Evolutionary conservation across 78 protist species (phyloP).

Genomic region (Salpingoeca rosetta): DNA sequence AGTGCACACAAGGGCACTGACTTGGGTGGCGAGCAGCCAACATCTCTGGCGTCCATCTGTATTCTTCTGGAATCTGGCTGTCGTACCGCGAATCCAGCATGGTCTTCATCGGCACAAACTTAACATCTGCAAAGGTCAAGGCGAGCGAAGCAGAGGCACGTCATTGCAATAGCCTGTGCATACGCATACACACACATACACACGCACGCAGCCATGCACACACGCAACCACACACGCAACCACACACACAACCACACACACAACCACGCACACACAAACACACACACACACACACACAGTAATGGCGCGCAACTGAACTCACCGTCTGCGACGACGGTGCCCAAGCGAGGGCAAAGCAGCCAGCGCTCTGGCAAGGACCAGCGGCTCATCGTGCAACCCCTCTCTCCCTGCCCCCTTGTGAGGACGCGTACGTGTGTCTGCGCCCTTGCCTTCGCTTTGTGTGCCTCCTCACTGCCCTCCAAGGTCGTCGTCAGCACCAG

Average conservation of each 20-base stretch:
- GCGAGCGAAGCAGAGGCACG: background rate
- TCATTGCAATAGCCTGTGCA: background rate
- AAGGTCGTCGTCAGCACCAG: too few species aligned
- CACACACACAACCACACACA: background rate
- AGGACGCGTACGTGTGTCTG: too few species aligned
- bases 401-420: too few species aligned
- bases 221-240: background rate
- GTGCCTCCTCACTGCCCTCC: too few species aligned
- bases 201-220: background rate
- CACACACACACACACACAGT: background rate
- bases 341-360: conserved; percentile 17
- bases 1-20: background rate
- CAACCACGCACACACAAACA: background rate
- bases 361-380: conserved; percentile 6
- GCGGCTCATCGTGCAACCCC: too few species aligned
- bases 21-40: background rate
- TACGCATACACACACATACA: background rate
- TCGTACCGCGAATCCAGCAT: background rate
- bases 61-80: background rate
- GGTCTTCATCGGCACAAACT: background rate
- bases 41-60: conserved; percentile 7
- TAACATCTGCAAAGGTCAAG: background rate
- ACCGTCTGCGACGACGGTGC: background rate
- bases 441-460: too few species aligned
- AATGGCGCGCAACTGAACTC: background rate